Percentiles rank a stretch among this genome's conserved stretches.
Evolutionary conservation across 805 yeast genomes (phyloP).

Genomic region (Lipomyces oligophaga): DNA sequence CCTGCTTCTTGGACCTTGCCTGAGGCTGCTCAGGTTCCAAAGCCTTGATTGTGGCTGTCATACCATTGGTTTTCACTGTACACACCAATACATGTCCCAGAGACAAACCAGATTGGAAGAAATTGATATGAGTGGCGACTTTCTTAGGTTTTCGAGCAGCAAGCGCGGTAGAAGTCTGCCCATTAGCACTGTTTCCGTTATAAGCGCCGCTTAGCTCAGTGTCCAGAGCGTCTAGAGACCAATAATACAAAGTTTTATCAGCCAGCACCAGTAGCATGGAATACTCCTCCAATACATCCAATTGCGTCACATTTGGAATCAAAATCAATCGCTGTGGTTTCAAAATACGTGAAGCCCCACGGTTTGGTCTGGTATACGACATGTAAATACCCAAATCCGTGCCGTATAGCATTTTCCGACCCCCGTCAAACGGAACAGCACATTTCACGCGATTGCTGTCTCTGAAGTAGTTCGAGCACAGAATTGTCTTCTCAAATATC

Average conservation of each 20-base stretch:
- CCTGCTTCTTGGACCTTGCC: constrained; percentile 39
- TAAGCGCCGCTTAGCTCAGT: constrained; percentile 20
- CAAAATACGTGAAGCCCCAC: constrained; percentile 32
- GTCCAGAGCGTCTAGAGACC: constrained; percentile 65
- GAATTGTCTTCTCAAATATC: constrained; percentile 70
- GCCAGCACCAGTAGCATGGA: constrained; percentile 74
- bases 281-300: constrained; percentile 89
- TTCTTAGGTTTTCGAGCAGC: constrained; percentile 62
- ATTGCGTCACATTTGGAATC: constrained; percentile 74
- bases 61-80: constrained; percentile 77
- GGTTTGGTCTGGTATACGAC: constrained; percentile 62
- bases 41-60: constrained; percentile 71
- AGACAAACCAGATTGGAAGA: constrained; percentile 90
- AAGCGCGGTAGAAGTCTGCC: constrained; percentile 39
- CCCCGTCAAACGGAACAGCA: constrained; percentile 92
- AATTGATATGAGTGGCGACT: constrained; percentile 79
- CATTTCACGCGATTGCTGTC: constrained; percentile 76
- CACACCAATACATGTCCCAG: constrained; percentile 84
- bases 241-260: constrained; percentile 76
- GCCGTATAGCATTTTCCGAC: constrained; percentile 83
- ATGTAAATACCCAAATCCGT: constrained; percentile 88
- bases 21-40: constrained; percentile 83
- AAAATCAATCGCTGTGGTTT: constrained; percentile 69
- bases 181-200: constrained; percentile 12
- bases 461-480: constrained; percentile 72